phyloP scores from a whole-genome alignment of 441 rosid species.

The Syzygium malaccense region DNA sequence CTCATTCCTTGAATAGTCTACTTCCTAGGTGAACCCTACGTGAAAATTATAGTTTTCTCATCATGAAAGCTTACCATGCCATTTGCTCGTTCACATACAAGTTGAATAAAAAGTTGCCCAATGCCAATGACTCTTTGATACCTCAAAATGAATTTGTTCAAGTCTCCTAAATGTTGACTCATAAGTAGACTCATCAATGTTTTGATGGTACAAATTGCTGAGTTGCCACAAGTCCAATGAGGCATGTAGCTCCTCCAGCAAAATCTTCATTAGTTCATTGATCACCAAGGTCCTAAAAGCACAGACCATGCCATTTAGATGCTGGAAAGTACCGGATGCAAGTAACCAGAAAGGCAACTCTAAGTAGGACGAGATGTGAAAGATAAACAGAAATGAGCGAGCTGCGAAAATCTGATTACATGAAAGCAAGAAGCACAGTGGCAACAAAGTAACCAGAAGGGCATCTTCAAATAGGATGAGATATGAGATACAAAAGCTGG shows the following conservation, averaged over 20 bases:
- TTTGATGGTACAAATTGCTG: too few species aligned
- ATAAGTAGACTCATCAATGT: too few species aligned
- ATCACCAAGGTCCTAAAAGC: too few species aligned
- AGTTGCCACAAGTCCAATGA: too few species aligned
- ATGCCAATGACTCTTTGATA: too few species aligned
- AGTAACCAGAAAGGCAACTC: background rate
- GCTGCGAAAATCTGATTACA: background rate
- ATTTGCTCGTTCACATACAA: too few species aligned
- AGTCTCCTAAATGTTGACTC: too few species aligned
- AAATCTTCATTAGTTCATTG: too few species aligned
- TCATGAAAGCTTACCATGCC: background rate
- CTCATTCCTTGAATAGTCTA: background rate
- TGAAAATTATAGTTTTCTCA: background rate
- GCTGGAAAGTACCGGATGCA: background rate
- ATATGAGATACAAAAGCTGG: rapidly evolving
- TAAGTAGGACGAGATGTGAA: background rate
- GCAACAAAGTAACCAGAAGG: too few species aligned
- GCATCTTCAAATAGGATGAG: background rate
- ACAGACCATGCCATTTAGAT: background rate
- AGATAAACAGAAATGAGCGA: background rate
- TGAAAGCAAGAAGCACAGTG: background rate
- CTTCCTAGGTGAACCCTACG: background rate
- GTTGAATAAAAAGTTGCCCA: too few species aligned
- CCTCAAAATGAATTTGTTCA: too few species aligned
- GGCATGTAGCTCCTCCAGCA: too few species aligned